Conservation (phyloP, 179 eudicot species). For the Heliamphora pulchella region DNA sequence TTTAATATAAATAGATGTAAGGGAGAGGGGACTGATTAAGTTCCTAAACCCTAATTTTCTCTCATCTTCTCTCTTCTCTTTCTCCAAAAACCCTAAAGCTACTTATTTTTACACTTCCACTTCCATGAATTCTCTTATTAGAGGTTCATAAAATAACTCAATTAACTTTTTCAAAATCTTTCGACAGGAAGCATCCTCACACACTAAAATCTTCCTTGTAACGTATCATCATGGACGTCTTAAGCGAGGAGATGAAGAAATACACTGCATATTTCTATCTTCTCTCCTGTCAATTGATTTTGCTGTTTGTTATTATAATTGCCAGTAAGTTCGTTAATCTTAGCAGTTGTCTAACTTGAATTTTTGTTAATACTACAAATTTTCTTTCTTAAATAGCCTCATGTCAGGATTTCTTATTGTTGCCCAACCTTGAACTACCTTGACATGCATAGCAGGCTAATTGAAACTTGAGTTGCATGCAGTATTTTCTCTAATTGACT, state of each 20-base stretch:
- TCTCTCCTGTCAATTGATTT: neutral
- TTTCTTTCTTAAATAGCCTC: neutral
- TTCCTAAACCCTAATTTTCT: too few species aligned
- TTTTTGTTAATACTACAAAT: neutral
- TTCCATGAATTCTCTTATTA: neutral
- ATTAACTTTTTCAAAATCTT: neutral
- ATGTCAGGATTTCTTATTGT: neutral
- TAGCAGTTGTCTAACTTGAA: neutral
- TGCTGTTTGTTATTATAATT: neutral
- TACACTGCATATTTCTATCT: neutral
- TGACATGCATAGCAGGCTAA: neutral
- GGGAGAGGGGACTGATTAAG: too few species aligned
- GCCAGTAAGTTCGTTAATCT: neutral
- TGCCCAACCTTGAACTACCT: neutral
- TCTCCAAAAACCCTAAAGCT: too few species aligned
- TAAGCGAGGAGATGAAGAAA: neutral
- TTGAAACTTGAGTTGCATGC: neutral
- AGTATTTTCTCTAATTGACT: neutral
- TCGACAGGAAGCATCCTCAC: neutral
- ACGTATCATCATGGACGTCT: neutral
- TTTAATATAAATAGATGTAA: too few species aligned
- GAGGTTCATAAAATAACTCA: neutral
- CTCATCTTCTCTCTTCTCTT: too few species aligned
- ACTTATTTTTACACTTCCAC: too few species aligned
- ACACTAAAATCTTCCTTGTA: too few species aligned